phyloP scores from a whole-genome alignment of 805 yeast species.

The Debaryomyces castellii region DNA sequence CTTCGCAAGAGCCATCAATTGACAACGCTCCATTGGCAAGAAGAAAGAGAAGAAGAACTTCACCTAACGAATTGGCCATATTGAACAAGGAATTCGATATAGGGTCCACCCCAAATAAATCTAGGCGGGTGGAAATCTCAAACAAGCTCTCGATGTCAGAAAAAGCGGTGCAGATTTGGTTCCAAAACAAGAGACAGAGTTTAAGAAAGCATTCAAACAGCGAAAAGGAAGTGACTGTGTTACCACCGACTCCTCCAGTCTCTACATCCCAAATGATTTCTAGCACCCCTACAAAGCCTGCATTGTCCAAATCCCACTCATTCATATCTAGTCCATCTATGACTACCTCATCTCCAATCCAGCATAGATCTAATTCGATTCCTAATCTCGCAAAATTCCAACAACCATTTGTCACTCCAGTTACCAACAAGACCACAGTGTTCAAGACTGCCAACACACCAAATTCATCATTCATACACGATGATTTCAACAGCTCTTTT shows the following conservation, averaged over 20 bases:
- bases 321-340: conserved; percentile 17
- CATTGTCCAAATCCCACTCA: conserved; percentile 19
- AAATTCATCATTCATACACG: conserved; percentile 7
- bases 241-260: conserved; percentile 39
- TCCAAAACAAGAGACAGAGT: conserved; percentile 91
- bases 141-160: conserved; percentile 87
- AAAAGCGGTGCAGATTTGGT: conserved; percentile 98
- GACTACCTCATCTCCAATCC: conserved; percentile 15
- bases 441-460: conserved; percentile 4
- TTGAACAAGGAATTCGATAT: conserved; percentile 74
- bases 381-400: conserved; percentile 2
- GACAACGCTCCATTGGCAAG: conserved; percentile 93
- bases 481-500: conserved; percentile 16
- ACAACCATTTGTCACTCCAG: conserved; percentile 6
- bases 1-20: conserved; percentile 75
- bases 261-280: conserved; percentile 16
- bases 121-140: conserved; percentile 77
- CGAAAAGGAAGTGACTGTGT: conserved; percentile 42
- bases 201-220: conserved; percentile 49
- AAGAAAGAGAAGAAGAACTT: conserved; percentile 92
- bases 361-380: conserved; percentile 16
- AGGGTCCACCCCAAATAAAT: conserved; percentile 80
- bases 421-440: conserved; percentile 3
- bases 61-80: conserved; percentile 79
- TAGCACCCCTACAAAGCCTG: conserved; percentile 26